Conservation (phyloP, 768 basidiomycete species). For the Clitopilus passeckerianus region DNA sequence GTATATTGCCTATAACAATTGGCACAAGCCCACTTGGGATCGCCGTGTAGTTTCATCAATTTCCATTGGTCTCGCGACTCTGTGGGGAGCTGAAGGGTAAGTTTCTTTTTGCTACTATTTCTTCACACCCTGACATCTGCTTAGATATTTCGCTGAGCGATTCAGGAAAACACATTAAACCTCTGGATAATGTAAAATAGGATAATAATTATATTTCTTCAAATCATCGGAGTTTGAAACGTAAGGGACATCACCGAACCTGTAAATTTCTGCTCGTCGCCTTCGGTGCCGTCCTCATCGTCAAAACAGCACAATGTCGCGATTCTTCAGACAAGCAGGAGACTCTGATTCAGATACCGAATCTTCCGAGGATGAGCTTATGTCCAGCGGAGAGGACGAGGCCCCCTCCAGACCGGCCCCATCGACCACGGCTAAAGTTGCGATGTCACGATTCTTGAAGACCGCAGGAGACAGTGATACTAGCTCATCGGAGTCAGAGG, state of each 20-base stretch:
- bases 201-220: not conserved
- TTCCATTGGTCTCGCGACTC: conserved; percentile 49
- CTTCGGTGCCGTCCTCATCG: not conserved
- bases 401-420: conserved; percentile 40
- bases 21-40: conserved; percentile 65
- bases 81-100: conserved; percentile 69
- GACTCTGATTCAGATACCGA: conserved; percentile 77
- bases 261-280: conserved; percentile 11
- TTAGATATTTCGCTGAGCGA: not conserved
- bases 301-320: conserved; percentile 52
- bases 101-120: conserved; percentile 12
- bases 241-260: not conserved
- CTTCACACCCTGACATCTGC: not conserved
- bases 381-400: conserved; percentile 71
- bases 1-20: conserved; percentile 60
- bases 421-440: conserved; percentile 42
- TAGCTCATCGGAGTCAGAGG: conserved; percentile 53
- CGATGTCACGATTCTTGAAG: conserved; percentile 77
- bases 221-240: not conserved
- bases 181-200: not conserved
- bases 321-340: conserved; percentile 84
- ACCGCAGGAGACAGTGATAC: conserved; percentile 52
- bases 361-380: conserved; percentile 74
- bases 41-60: conserved; percentile 52
- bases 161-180: not conserved